Percentiles rank a stretch among this genome's conserved stretches.
phyloP scores from a whole-genome alignment of 352 stramenopile genomes.

The Stramenopiles sp. region DNA sequence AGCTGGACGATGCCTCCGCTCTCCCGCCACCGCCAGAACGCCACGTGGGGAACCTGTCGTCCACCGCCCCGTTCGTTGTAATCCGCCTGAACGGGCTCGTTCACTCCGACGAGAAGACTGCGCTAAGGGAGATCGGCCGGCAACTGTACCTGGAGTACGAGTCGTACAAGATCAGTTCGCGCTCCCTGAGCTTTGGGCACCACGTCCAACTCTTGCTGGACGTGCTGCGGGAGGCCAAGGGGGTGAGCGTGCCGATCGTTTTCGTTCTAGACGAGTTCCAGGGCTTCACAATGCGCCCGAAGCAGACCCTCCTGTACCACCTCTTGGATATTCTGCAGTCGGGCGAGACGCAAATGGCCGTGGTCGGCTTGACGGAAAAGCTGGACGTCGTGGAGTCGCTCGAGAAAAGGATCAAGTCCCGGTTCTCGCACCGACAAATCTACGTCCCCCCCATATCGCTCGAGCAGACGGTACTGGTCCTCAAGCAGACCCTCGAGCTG shows the following conservation, averaged over 20 bases:
- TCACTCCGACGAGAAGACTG: not conserved
- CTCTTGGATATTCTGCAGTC: not conserved
- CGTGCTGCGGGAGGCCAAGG: not conserved
- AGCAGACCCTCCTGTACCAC: not conserved
- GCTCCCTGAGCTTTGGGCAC: not conserved
- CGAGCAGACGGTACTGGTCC: not conserved
- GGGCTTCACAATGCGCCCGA: not conserved
- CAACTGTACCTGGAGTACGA: not conserved
- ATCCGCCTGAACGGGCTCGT: not conserved
- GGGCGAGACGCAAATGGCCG: not conserved
- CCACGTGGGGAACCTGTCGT: not conserved
- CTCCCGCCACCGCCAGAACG: no score
- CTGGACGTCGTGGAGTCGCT: not conserved
- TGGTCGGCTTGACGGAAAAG: not conserved
- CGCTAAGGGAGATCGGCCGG: not conserved
- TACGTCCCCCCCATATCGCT: not conserved
- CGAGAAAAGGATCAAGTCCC: not conserved
- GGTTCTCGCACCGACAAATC: not conserved
- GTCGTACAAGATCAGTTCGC: not conserved
- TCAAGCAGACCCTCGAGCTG: not conserved
- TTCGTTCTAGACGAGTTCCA: slow-evolving; percentile 2
- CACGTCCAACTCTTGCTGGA: not conserved
- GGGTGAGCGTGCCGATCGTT: not conserved
- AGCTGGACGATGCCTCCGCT: no score
- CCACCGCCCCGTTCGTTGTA: not conserved